phyloP scores from a whole-genome alignment of 768 basidiomycete genomes.

The Boletus fagicola region DNA sequence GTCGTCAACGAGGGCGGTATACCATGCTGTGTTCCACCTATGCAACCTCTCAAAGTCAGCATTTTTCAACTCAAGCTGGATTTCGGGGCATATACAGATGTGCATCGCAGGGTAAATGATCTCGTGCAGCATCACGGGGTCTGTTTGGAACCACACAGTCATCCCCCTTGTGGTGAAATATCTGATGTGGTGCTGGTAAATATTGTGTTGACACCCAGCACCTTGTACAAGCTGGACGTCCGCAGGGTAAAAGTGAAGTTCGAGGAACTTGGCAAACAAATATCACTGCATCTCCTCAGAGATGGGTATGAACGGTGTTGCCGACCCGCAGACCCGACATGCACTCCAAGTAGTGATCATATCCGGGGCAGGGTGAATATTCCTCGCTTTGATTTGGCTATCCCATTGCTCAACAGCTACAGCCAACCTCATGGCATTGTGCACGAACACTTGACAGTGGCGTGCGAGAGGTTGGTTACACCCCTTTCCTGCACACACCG shows the following conservation, averaged over 20 bases:
- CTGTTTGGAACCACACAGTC: slow-evolving; percentile 86
- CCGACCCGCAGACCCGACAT: slow-evolving; percentile 74
- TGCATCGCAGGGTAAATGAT: slow-evolving; percentile 86
- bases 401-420: slow-evolving; percentile 91
- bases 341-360: slow-evolving; percentile 89
- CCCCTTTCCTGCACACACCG: slow-evolving; percentile 77
- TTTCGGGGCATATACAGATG: slow-evolving; percentile 82
- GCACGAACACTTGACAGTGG: slow-evolving; percentile 90
- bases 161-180: slow-evolving; percentile 84
- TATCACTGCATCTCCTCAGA: slow-evolving; percentile 91
- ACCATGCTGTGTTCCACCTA: slow-evolving; percentile 70
- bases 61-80: slow-evolving; percentile 88
- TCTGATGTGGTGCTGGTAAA: slow-evolving; percentile 88
- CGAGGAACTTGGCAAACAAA: slow-evolving; percentile 94
- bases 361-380: slow-evolving; percentile 61
- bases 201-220: slow-evolving; percentile 91
- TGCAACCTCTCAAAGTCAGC: slow-evolving; percentile 80
- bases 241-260: slow-evolving; percentile 93
- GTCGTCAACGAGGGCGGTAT: slow-evolving; percentile 71
- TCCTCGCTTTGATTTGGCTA: slow-evolving; percentile 63
- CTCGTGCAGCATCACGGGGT: slow-evolving; percentile 80
- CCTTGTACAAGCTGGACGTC: slow-evolving; percentile 82
- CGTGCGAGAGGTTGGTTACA: slow-evolving; percentile 79
- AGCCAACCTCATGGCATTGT: slow-evolving; percentile 78
- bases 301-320: slow-evolving; percentile 84